A percentile compares a stretch with the other conserved stretches of the same genome.
Conservation (phyloP, 1,284 basidiomycete species). For the Ganoderma sinense region DNA sequence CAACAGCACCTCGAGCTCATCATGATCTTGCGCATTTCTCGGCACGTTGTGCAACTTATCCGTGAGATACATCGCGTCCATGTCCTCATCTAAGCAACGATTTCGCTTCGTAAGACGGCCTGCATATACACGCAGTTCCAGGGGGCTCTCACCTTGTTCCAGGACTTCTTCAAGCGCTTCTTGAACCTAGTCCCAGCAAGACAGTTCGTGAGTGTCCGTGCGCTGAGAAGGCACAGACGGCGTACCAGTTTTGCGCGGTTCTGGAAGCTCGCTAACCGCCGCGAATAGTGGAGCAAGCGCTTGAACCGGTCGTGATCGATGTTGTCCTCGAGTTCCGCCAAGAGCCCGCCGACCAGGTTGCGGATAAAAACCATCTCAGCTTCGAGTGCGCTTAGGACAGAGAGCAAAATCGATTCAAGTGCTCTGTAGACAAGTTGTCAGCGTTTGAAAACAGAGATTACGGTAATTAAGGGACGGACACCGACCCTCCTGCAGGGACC, state of each 20-base stretch:
- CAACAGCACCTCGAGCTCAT: constrained; percentile 91
- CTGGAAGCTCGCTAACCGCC: constrained; percentile 87
- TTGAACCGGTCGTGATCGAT: constrained; percentile 95
- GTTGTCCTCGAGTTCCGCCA: constrained; percentile 93
- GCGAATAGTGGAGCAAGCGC: constrained; percentile 88
- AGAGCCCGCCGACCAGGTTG: constrained; percentile 84
- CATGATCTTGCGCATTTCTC: constrained; percentile 80
- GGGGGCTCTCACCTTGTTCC: constrained; percentile 71
- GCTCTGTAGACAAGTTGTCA: constrained; percentile 58
- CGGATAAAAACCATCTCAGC: constrained; percentile 93
- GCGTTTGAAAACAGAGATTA: background rate
- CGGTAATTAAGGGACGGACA: constrained; percentile 3
- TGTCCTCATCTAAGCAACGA: constrained; percentile 79
- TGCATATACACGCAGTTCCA: background rate
- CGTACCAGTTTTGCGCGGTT: constrained; percentile 83
- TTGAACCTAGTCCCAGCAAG: constrained; percentile 66
- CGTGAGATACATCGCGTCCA: constrained; percentile 91
- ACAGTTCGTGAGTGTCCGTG: constrained; percentile 6
- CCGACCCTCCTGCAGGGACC: background rate
- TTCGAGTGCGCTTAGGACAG: constrained; percentile 89
- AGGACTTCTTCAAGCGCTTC: constrained; percentile 90
- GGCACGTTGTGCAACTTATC: constrained; percentile 72
- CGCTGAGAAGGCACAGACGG: background rate
- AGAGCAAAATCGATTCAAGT: constrained; percentile 89
- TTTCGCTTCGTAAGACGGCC: constrained; percentile 4